Base-by-base conservation (phyloP, 129 eudicot genomes). In the Lactuca sativa region DNA sequence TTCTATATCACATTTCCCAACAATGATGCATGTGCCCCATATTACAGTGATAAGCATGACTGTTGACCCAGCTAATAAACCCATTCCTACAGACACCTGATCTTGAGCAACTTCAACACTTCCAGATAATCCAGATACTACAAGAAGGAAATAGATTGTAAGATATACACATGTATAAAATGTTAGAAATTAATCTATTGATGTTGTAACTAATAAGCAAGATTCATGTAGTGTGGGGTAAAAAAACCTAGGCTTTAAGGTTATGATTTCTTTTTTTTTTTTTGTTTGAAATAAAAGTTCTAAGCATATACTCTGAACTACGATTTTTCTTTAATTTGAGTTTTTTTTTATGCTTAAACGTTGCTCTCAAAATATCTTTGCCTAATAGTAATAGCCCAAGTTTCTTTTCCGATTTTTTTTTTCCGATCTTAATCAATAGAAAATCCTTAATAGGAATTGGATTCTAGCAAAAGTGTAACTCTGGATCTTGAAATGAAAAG, bases 11-110 rank as follows among this genome's bases (percentile, higher is more conserved):
- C 96, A 89, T 85, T 92, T 92, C 75, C 96, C 98, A 79, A 89
- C 95, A 60, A 86, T 12, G 64, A 86, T 70, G 75, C 98, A 92
- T 71, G 86, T 64, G 48, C 98, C 98, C 98, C 98, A 92, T 40
- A 86, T 78, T 25, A 85, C 63, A 40, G 98, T 92, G 43, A 92
- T 86, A 66, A 89, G 92, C 98, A 92, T 89, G 66, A 92, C 95
- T 2, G 98, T 92, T 11, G 98, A 89, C 15, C 98, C 98, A 59
- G 98, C 92, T 57, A 92, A 83, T 67, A 92, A 79, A 17, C 98
- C 98, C 90, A 92, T 92, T 68, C 98, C 98, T 48, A 92, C 96
- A 8, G 96, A 92, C 13, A 92, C 96, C 83, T 92, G 96, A 55
- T 85, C 86, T 71, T 92, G 98, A 83, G 98, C 98, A 76, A 80